These are phyloP conservation scores for Bipolaris sorokiniana DNA, from an alignment of 2,329 filamentous ascomycete genomes.

Conservation along the genomic window DNA sequence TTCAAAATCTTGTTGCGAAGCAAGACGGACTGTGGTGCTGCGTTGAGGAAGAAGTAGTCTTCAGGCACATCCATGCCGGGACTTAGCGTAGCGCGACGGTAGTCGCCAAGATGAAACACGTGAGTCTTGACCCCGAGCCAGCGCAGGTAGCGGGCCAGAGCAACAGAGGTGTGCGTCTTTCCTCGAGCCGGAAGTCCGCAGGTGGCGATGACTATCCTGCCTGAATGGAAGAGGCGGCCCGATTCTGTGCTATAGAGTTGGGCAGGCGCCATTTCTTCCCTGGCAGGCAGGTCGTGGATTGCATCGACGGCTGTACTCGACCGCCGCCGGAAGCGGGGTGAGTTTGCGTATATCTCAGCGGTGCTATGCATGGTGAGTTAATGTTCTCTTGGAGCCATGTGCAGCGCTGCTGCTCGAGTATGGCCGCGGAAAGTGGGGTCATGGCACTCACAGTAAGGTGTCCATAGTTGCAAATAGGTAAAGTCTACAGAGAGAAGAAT, in stretches of 20 bases:
- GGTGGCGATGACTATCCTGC: constrained; percentile 95
- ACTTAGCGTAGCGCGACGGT: constrained; percentile 88
- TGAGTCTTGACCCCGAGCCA: constrained; percentile 98
- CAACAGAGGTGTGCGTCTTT: constrained; percentile 98
- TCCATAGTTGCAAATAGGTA: constrained; percentile 57
- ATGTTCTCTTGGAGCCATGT: background rate
- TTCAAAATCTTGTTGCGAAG: constrained; percentile 96
- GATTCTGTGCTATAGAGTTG: constrained; percentile 99
- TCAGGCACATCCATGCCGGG: constrained; percentile 84
- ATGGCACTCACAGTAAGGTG: constrained; percentile 63
- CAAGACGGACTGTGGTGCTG: constrained; percentile 89
- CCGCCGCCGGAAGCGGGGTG: constrained; percentile 85
- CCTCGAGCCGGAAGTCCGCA: constrained; percentile 93
- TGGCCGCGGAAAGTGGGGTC: constrained; percentile 25
- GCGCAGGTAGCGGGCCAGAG: constrained; percentile 88
- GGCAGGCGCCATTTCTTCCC: constrained; percentile 84
- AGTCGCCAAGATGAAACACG: constrained; percentile 97
- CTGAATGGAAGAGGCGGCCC: constrained; percentile 93
- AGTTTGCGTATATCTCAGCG: constrained; percentile 88
- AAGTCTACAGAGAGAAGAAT: constrained; percentile 7
- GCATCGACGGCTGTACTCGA: constrained; percentile 97
- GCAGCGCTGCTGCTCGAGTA: constrained; percentile 13
- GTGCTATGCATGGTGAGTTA: constrained; percentile 63
- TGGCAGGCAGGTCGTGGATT: constrained; percentile 90
- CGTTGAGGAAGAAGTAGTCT: constrained; percentile 97